Percentiles rank a stretch among this genome's conserved stretches.
Evolutionary conservation across 805 yeast genomes (phyloP).

Genomic region (Yarrowia osloensis): DNA sequence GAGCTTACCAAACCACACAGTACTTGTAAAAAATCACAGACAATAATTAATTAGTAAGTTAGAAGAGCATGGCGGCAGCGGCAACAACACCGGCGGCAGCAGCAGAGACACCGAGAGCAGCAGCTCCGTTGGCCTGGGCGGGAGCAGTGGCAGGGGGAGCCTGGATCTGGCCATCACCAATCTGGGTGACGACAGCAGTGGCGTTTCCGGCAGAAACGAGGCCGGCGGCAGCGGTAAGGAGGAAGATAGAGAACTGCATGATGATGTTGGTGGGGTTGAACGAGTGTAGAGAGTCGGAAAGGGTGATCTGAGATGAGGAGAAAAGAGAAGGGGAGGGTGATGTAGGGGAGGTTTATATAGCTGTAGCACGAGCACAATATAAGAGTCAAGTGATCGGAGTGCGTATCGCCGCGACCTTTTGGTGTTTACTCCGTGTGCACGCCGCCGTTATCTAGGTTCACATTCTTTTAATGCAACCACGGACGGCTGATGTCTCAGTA

Average conservation of each 20-base stretch:
- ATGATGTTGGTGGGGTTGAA: background rate
- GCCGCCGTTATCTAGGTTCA: conserved; percentile 11
- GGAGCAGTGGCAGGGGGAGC: conserved; percentile 14
- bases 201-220: conserved; percentile 8
- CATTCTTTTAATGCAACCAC: conserved; percentile 16
- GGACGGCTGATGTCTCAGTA: background rate
- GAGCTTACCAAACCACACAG: no score
- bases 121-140: conserved; percentile 26
- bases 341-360: background rate
- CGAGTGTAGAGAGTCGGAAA: background rate
- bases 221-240: conserved; percentile 14
- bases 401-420: background rate
- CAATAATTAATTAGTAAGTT: background rate
- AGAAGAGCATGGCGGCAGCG: conserved; percentile 7
- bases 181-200: conserved; percentile 19
- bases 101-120: conserved; percentile 26
- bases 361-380: background rate
- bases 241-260: conserved; percentile 12
- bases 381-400: background rate
- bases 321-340: background rate
- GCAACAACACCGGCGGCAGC: conserved; percentile 26
- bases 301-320: conserved; percentile 1
- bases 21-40: no score
- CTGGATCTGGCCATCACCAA: conserved; percentile 27
- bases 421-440: background rate